Percentiles rank a stretch among this genome's conserved stretches.
These are phyloP conservation scores for Rostrohypoxylon terebratum DNA, from an alignment of 495 filamentous ascomycete species.

Conservation along the genomic window DNA sequence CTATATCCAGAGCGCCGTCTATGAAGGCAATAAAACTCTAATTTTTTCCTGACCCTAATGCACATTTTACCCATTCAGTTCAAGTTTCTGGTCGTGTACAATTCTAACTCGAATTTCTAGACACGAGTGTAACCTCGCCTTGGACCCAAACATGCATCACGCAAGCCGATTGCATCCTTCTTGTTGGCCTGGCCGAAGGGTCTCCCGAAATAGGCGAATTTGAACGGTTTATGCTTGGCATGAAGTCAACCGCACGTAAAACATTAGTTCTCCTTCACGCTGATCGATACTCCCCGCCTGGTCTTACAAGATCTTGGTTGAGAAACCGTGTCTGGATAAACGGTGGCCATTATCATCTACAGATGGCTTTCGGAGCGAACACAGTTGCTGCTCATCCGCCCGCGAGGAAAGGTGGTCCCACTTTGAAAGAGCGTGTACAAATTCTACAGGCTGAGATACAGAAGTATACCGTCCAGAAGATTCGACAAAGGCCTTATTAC, in stretches of 20 bases:
- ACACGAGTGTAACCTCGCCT: constrained; percentile 93
- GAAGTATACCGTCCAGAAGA: constrained; percentile 90
- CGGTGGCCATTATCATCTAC: constrained; percentile 97
- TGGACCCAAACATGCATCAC: constrained; percentile 99
- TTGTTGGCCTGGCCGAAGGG: constrained; percentile 91
- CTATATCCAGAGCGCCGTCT: constrained; percentile 54
- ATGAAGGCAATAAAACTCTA: constrained; percentile 60
- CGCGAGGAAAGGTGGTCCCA: constrained; percentile 81
- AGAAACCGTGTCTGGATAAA: constrained; percentile 97
- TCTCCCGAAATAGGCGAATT: constrained; percentile 94
- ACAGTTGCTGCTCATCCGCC: constrained; percentile 81
- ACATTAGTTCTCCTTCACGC: constrained; percentile 93
- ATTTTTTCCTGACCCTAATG: constrained; percentile 58
- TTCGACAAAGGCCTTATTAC: constrained; percentile 88
- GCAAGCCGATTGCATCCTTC: constrained; percentile 93
- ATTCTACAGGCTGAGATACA: constrained; percentile 96
- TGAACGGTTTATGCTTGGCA: constrained; percentile 92
- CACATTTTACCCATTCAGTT: background rate
- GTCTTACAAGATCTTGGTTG: constrained; percentile 88
- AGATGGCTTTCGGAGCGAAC: constrained; percentile 90
- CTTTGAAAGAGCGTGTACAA: constrained; percentile 91
- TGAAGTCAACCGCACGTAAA: constrained; percentile 96
- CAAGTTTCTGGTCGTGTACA: constrained; percentile 1
- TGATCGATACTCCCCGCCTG: constrained; percentile 87
- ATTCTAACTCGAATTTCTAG: constrained; percentile 51